These are phyloP conservation scores for Ogataea wickerhamii DNA, from an alignment of 805 yeast species.

Conservation along the genomic window DNA sequence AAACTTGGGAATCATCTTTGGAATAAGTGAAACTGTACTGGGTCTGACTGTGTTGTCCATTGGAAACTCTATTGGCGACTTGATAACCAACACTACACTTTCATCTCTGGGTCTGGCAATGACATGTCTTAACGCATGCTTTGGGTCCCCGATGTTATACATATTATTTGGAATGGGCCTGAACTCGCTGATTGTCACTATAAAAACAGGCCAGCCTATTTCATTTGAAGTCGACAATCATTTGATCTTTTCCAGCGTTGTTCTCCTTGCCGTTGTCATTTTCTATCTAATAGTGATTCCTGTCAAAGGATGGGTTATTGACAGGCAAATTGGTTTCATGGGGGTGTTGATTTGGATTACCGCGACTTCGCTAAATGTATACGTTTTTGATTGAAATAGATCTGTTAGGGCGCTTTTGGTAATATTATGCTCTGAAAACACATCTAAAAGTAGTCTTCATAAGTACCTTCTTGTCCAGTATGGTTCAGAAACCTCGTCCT, in stretches of 20 bases:
- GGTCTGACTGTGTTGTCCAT: conserved; percentile 48
- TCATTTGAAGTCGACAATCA: conserved; percentile 38
- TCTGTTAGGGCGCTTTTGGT: conserved; percentile 1
- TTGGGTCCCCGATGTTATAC: conserved; percentile 50
- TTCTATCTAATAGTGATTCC: conserved; percentile 42
- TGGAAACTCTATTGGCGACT: conserved; percentile 50
- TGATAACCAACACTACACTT: conserved; percentile 47
- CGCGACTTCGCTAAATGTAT: conserved; percentile 18
- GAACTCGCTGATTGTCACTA: conserved; percentile 37
- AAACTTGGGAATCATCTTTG: conserved; percentile 42
- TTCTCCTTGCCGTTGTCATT: conserved; percentile 38
- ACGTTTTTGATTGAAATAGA: too few relatives aligned
- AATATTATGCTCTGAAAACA: neutral
- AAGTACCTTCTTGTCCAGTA: conserved; percentile 5
- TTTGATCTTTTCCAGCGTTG: conserved; percentile 36
- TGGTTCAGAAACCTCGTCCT: conserved; percentile 1
- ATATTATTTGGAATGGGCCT: conserved; percentile 49
- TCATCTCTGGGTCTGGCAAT: conserved; percentile 35
- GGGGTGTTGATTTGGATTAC: conserved; percentile 32
- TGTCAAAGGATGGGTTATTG: conserved; percentile 43
- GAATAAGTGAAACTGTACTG: conserved; percentile 43
- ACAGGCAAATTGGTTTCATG: conserved; percentile 37
- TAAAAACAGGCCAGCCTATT: conserved; percentile 20
- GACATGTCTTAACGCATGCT: conserved; percentile 49
- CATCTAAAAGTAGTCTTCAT: conserved; percentile 6